Evolutionary conservation across 2,329 filamentous ascomycete species (phyloP).

Genomic region (Diaporthe sp.): DNA sequence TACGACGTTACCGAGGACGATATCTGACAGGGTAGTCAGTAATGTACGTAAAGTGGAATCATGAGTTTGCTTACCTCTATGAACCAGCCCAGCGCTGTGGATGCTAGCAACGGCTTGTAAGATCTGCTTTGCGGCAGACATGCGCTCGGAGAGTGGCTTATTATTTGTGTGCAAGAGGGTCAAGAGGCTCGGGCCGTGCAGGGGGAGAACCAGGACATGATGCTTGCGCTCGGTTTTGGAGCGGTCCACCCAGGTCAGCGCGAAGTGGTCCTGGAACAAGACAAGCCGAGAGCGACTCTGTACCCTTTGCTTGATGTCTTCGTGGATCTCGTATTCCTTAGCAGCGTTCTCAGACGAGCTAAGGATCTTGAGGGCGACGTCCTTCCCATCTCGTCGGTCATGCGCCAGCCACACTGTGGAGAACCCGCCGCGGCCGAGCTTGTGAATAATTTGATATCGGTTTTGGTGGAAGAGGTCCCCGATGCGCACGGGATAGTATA

Average conservation of each 20-base stretch:
- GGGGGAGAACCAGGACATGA: neutral
- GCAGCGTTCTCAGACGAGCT: neutral
- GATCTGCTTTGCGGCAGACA: constrained; percentile 5
- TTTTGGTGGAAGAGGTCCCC: constrained; percentile 51
- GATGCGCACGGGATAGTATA: constrained; percentile 53
- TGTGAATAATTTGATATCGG: constrained; percentile 51
- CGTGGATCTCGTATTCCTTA: too few relatives aligned
- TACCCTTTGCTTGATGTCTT: too few relatives aligned
- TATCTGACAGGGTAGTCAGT: neutral
- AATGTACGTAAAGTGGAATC: neutral
- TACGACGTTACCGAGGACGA: neutral
- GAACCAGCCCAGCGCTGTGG: neutral
- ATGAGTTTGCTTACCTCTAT: neutral
- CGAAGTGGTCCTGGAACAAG: neutral
- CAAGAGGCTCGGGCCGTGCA: neutral
- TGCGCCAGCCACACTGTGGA: constrained; percentile 54
- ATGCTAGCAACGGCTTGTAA: neutral
- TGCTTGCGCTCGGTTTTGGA: neutral
- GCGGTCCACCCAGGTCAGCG: neutral
- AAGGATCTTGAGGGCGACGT: constrained; percentile 16
- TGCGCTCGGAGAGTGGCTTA: neutral
- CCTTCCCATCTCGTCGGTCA: neutral
- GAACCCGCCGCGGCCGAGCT: constrained; percentile 53
- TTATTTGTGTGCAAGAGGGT: neutral
- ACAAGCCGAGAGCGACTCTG: neutral